Percentiles rank a stretch among this genome's conserved stretches.
phyloP scores from a whole-genome alignment of 768 basidiomycete genomes.

The Chlorophyllum brunneum region DNA sequence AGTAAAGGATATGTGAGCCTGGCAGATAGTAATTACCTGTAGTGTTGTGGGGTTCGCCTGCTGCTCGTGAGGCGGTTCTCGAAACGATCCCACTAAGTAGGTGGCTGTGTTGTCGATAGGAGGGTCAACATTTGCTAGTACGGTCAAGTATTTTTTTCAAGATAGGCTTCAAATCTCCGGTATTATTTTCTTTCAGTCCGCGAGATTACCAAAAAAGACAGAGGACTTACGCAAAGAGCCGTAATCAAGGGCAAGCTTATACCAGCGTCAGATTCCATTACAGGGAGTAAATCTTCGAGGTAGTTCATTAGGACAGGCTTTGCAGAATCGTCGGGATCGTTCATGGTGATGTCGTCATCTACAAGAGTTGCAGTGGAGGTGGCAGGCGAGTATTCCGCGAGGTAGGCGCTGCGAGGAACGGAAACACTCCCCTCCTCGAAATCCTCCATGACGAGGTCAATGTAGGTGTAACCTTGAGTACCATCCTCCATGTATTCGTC shows the following conservation, averaged over 20 bases:
- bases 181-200: too few species aligned
- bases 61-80: too few species aligned
- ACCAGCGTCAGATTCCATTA: background rate
- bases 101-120: too few species aligned
- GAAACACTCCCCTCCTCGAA: background rate
- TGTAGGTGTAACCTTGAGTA: background rate
- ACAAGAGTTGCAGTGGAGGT: background rate
- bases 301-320: background rate
- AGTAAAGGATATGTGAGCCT: too few species aligned
- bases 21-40: too few species aligned
- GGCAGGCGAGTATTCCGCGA: background rate
- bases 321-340: background rate
- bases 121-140: too few species aligned
- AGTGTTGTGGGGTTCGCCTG: too few species aligned
- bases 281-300: background rate
- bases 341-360: background rate
- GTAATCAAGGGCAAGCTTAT: background rate
- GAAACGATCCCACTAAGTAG: too few species aligned
- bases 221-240: background rate
- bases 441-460: background rate
- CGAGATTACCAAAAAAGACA: background rate
- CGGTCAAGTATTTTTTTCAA: too few species aligned
- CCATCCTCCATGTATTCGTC: background rate
- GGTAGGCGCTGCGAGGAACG: background rate
- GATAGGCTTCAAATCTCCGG: too few species aligned